Percentiles rank a stretch among this genome's conserved stretches.
These are phyloP conservation scores for Heterobasidion parviporum DNA, from an alignment of 1,284 basidiomycete genomes.

Conservation along the genomic window DNA sequence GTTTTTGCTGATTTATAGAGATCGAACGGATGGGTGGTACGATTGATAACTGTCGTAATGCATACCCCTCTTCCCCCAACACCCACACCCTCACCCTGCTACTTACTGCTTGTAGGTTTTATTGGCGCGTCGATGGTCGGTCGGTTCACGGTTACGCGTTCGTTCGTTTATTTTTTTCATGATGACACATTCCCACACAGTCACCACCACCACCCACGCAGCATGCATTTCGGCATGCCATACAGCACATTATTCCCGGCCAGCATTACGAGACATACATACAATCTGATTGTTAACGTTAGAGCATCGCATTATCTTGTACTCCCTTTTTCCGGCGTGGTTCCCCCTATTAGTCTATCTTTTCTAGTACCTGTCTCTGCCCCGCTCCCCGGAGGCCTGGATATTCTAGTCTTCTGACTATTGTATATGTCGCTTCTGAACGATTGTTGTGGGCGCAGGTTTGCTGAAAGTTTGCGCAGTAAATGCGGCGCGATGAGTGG, in stretches of 20 bases:
- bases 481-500: no score
- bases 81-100: not conserved
- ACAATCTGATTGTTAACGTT: slow-evolving; percentile 21
- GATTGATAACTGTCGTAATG: not conserved
- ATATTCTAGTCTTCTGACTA: no score
- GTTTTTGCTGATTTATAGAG: slow-evolving; percentile 29
- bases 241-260: slow-evolving; percentile 20
- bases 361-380: no score
- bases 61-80: not conserved
- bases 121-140: not conserved
- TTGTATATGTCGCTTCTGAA: no score
- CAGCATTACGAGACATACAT: slow-evolving; percentile 53
- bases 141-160: not conserved
- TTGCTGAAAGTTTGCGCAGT: no score
- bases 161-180: not conserved
- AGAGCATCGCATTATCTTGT: slow-evolving; percentile 54
- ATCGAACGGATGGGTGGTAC: slow-evolving; percentile 24
- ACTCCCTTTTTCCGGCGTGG: slow-evolving; percentile 28
- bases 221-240: not conserved
- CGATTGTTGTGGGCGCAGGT: no score
- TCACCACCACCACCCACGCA: no score
- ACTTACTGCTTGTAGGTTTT: not conserved
- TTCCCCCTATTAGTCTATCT: no score
- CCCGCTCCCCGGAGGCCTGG: no score
- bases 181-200: not conserved